Evolutionary conservation across 192 early-diverging fungal species (phyloP).

Genomic region (Chytriomyces hyalinus): DNA sequence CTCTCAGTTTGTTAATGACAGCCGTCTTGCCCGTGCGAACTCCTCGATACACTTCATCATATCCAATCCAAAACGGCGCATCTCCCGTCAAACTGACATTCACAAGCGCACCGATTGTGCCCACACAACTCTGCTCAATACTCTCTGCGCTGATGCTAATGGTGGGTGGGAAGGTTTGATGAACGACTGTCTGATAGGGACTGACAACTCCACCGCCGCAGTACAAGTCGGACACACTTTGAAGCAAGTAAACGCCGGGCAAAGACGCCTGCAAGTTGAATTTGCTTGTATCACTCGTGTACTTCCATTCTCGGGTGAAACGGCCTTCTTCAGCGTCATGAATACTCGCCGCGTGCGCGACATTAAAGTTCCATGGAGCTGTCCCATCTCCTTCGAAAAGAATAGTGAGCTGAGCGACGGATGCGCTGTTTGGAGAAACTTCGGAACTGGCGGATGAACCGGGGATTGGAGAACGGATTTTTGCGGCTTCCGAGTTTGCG

Average conservation of each 20-base stretch:
- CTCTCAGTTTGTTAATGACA: slow-evolving; percentile 21
- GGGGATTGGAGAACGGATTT: slow-evolving; percentile 30
- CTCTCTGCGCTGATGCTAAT: slow-evolving; percentile 39
- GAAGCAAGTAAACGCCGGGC: slow-evolving; percentile 48
- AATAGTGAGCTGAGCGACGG: slow-evolving; percentile 43
- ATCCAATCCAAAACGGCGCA: slow-evolving; percentile 54
- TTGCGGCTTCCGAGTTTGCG: slow-evolving; percentile 38
- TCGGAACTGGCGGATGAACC: neutral
- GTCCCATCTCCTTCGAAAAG: slow-evolving; percentile 51
- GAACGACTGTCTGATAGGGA: slow-evolving; percentile 37
- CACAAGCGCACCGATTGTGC: slow-evolving; percentile 51
- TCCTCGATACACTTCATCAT: slow-evolving; percentile 34
- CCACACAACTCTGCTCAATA: slow-evolving; percentile 56
- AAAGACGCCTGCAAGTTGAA: slow-evolving; percentile 7
- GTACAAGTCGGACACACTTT: slow-evolving; percentile 46
- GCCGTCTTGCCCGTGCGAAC: neutral
- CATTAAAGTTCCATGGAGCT: slow-evolving; percentile 55
- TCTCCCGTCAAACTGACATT: slow-evolving; percentile 56
- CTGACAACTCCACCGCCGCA: slow-evolving; percentile 43
- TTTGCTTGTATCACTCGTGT: neutral
- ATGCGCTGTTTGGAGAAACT: neutral
- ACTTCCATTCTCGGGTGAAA: slow-evolving; percentile 2
- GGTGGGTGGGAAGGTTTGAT: slow-evolving; percentile 46
- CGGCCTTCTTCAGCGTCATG: neutral
- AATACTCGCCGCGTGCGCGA: neutral